Evolutionary conservation across 352 stramenopile species (phyloP).

Genomic region (Phytophthora pisi): DNA sequence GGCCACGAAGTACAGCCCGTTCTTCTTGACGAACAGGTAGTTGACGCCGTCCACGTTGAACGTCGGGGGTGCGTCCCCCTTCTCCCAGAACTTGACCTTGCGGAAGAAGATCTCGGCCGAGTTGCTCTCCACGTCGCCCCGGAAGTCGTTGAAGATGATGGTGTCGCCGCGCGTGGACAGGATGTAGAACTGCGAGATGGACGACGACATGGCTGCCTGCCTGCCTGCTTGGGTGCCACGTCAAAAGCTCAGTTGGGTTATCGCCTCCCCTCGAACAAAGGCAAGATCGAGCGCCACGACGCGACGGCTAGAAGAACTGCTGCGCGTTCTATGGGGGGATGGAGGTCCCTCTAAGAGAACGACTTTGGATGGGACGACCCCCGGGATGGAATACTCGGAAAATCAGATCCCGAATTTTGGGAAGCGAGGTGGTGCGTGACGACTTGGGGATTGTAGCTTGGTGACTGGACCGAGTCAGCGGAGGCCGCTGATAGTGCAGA

Average conservation of each 20-base stretch:
- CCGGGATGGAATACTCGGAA: too few relatives aligned
- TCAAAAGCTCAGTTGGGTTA: conserved; percentile 19
- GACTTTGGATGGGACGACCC: too few relatives aligned
- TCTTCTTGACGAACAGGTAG: conserved; percentile 98
- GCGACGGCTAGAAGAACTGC: conserved; percentile 22
- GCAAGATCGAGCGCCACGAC: conserved; percentile 27
- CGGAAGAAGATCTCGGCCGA: conserved; percentile 98
- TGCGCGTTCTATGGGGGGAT: conserved; percentile 2
- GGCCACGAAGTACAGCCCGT: conserved; percentile 98
- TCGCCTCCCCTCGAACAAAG: not conserved
- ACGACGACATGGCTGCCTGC: conserved; percentile 42
- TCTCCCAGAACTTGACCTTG: conserved; percentile 99
- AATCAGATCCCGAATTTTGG: too few relatives aligned
- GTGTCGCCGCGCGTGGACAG: conserved; percentile 98
- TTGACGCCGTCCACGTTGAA: conserved; percentile 98
- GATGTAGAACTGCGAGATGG: conserved; percentile 99
- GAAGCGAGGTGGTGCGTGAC: too few relatives aligned
- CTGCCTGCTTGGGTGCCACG: conserved; percentile 15
- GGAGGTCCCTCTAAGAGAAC: conserved; percentile 26
- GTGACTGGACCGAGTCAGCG: too few relatives aligned
- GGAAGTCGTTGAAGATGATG: conserved; percentile 98
- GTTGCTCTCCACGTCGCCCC: conserved; percentile 86
- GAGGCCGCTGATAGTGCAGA: too few relatives aligned
- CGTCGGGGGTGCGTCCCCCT: conserved; percentile 95
- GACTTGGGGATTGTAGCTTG: too few relatives aligned